Base-by-base conservation (phyloP, 169 alveolate genomes). In the Eimeria praecox region DNA sequence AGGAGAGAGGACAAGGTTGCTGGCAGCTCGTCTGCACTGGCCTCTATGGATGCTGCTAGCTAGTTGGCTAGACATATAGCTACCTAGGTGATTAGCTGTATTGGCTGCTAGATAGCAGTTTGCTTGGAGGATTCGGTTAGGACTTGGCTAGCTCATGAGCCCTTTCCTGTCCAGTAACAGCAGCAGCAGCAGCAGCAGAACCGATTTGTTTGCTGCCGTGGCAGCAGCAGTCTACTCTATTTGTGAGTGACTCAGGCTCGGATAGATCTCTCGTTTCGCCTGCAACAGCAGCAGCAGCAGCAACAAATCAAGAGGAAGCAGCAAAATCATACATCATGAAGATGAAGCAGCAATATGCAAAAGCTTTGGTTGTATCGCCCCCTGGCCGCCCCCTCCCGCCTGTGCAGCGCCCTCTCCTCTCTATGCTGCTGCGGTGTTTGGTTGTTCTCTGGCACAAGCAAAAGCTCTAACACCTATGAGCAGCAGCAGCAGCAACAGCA, bases 211-310 rank as follows among this genome's bases (percentile, higher is more conserved):
- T 77, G 40, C 87, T 44, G 22, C 64, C 59, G 3, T 42, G 56
- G 62, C 52, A 44, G 87, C 87, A 40, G 8, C 87, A 22, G 18
- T 8, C 62, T 24, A 9, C 62, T 18, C 30, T 18, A 3, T n/a
- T 77, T 46, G 87, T 77, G 64, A 77, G 62, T 40, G 87, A 77
- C 35, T 77, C 87, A 10, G 54, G 22, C 52, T 40, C 87, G 10
- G 87, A 77, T 10, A 22, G 42, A 24, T 24, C 87, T 35, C n/a
- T 24, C 20, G 14, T 10, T 9, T 46, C 87, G 38, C 12, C 56
- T 18, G 85, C 85, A 18, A 40, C 85, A 77, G 87, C 87, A 77
- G 87, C 87, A 77, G 87, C 59, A 40, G 87, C 87, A 77, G 87
- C 87, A 44, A 62, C 87, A 77, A 40, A 40, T 12, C 40, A 30